Base-by-base conservation (phyloP, 2,329 filamentous ascomycete species). In the Sordariomycetes sp. region DNA sequence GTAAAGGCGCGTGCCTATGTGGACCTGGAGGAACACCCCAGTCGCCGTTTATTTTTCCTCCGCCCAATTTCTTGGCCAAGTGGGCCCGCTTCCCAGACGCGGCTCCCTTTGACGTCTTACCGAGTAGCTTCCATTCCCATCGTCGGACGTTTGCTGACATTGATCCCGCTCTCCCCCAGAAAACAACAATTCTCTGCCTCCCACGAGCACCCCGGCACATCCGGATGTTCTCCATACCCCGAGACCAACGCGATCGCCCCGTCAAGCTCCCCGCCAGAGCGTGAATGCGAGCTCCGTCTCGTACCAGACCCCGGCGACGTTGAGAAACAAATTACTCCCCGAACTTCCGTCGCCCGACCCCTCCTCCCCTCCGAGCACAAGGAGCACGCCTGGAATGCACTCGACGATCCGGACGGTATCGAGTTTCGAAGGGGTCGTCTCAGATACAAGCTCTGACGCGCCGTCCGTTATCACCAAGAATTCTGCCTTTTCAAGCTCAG, bases 371-470 rank as follows among this genome's bases (percentile, higher is more conserved):
- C 28, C 53, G 2, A 37, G 20, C 32, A 43, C 34, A 43, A n/a
- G 22, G 5, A 53, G 40, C 46, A 59, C 52, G 20, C 53, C 53
- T 14, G 48, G 46, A 16, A 59, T 59, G 57, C 25, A n/a, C 14
- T 58, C 57, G 64, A 82, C 80, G 34, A 84, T 85, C 61, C 79
- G 81, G 61, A 76, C 79, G 58, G 81, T 85, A 43, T 73, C 75
- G 46, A 82, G 78, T 70, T 76, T 78, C 66, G 80, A 83, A 66
- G 75, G 71, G 37, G 65, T 68, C 50, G 73, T 72, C 28, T 73
- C 70, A 61, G 73, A 76, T 58, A 77, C 76, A 50, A 75, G 74
- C 61, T 73, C 71, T 56, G 72, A 74, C 55, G 59, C 62, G 50
- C 61, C 59, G 50, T 65, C 70, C 25, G 55, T 58, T 35, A 59